Conservation (phyloP, 1,284 basidiomycete species). For the Tilletiopsis washingtonensis region DNA sequence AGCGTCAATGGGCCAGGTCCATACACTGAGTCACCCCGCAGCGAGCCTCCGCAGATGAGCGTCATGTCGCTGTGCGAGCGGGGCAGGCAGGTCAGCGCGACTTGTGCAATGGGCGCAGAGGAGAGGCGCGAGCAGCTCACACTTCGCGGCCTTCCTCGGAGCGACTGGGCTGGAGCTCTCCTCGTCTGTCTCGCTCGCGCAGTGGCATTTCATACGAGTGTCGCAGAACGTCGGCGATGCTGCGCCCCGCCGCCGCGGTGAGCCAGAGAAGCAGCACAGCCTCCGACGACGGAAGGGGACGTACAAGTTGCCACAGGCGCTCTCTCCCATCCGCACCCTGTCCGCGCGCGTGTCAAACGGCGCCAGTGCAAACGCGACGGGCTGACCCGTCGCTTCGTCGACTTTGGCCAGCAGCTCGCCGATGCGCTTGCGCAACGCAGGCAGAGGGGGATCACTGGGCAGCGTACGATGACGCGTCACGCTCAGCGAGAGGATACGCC, state of each 20-base stretch:
- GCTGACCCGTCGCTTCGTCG: conserved; percentile 56
- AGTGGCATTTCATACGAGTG: conserved; percentile 77
- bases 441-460: conserved; percentile 59
- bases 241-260: not conserved
- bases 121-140: conserved; percentile 17
- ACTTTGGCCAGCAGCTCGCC: conserved; percentile 64
- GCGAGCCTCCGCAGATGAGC: conserved; percentile 67
- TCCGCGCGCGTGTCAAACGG: conserved; percentile 69
- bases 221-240: conserved; percentile 73
- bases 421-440: conserved; percentile 58
- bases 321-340: conserved; percentile 64
- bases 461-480: conserved; percentile 62
- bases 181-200: conserved; percentile 54
- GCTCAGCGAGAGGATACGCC: conserved; percentile 53
- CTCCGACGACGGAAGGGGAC: not conserved
- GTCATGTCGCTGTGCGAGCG: conserved; percentile 61
- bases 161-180: conserved; percentile 14
- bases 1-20: conserved; percentile 61
- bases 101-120: conserved; percentile 53
- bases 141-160: conserved; percentile 24
- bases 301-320: conserved; percentile 67
- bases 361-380: conserved; percentile 63
- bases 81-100: conserved; percentile 53
- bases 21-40: conserved; percentile 78
- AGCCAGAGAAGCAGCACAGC: not conserved